These are phyloP conservation scores for Pelargonium myrrhifolium DNA, from an alignment of 441 rosid genomes.

Conservation along the genomic window DNA sequence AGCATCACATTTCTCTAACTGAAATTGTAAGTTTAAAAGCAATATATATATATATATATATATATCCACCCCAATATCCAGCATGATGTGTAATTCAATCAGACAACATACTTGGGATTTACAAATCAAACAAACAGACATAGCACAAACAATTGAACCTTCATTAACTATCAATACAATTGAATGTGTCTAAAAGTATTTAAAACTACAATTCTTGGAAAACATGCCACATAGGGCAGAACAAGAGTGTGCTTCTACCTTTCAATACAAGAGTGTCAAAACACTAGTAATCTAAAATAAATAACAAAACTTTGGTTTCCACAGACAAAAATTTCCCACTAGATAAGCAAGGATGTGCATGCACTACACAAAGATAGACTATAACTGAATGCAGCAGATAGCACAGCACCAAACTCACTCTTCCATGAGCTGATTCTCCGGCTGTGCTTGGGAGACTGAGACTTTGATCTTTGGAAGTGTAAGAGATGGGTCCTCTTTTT, in stretches of 20 bases:
- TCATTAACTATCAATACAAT: too few relatives aligned
- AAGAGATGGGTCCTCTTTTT: constrained; percentile 28
- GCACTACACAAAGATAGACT: background rate
- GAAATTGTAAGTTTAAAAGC: too few relatives aligned
- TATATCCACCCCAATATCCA: too few relatives aligned
- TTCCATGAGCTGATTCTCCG: constrained; percentile 58
- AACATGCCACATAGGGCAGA: background rate
- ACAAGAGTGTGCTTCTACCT: background rate
- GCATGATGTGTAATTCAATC: too few relatives aligned
- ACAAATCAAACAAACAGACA: too few relatives aligned
- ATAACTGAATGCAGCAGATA: background rate
- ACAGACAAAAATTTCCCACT: background rate
- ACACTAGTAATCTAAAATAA: background rate
- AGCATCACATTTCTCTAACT: too few relatives aligned
- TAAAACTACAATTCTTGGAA: too few relatives aligned
- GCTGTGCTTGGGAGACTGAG: constrained; percentile 30
- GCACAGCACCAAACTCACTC: constrained; percentile 32
- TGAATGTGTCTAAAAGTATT: too few relatives aligned
- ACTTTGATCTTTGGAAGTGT: constrained; percentile 51
- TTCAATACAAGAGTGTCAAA: background rate
- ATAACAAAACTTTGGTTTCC: background rate
- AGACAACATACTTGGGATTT: too few relatives aligned
- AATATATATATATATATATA: too few relatives aligned
- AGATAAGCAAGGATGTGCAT: background rate
- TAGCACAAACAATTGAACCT: too few relatives aligned